Evolutionary conservation across 345 rosid species (phyloP).

Genomic region (Schrenkiella parvula): DNA sequence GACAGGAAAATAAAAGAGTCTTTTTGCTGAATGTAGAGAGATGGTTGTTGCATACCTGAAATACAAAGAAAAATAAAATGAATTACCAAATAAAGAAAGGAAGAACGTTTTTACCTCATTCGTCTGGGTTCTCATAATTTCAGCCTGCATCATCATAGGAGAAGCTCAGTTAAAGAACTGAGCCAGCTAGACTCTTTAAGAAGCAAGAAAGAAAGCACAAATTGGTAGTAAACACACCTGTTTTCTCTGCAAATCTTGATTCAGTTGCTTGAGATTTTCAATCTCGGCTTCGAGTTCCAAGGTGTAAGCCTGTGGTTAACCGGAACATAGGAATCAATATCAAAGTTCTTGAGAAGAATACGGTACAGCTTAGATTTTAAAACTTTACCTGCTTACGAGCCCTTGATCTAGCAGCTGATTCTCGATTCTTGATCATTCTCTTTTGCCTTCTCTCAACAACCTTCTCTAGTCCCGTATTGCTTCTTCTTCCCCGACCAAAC

Average conservation of each 20-base stretch:
- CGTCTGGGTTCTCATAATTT: conserved; percentile 46
- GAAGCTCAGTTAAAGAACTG: not conserved
- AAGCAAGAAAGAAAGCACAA: not conserved
- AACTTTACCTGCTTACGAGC: conserved; percentile 91
- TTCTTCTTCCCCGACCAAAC: conserved; percentile 71
- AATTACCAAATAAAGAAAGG: not conserved
- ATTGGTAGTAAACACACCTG: conserved; percentile 44
- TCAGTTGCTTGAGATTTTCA: conserved; percentile 67
- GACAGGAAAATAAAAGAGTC: not conserved
- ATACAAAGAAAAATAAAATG: not conserved
- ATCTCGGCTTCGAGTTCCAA: conserved; percentile 89
- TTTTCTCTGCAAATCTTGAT: conserved; percentile 63
- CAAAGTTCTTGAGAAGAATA: not conserved
- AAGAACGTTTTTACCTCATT: conserved; percentile 39
- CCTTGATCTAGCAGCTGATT: conserved; percentile 96
- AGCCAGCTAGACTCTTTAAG: not conserved
- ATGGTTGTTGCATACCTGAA: not conserved
- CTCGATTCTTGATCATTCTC: conserved; percentile 98
- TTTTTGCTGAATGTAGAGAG: not conserved
- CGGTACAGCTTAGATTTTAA: not conserved
- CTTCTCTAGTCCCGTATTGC: conserved; percentile 63
- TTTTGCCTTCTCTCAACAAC: conserved; percentile 97
- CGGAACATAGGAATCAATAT: conserved; percentile 1
- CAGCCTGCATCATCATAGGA: conserved; percentile 52
- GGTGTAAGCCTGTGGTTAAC: conserved; percentile 69